Evolutionary conservation across 78 protist species (phyloP).

Genomic region (Tieghemostelium lacteum): DNA sequence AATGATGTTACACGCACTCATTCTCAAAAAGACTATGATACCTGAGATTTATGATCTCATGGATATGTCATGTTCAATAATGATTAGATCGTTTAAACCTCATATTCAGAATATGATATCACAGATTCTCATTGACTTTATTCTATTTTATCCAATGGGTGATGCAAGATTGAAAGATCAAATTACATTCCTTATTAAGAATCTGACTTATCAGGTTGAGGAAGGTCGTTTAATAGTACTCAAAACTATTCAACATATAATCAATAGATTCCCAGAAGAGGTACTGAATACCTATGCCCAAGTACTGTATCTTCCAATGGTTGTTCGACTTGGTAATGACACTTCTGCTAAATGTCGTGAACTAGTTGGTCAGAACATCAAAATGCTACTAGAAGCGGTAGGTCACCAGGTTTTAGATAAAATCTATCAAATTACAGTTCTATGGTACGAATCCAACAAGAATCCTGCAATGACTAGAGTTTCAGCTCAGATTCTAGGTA

Average conservation of each 20-base stretch:
- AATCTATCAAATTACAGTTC: slow-evolving; percentile 11
- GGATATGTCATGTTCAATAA: slow-evolving; percentile 30
- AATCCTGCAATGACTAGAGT: slow-evolving; percentile 28
- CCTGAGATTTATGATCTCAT: slow-evolving; percentile 48
- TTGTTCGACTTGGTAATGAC: slow-evolving; percentile 31
- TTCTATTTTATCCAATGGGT: slow-evolving; percentile 74
- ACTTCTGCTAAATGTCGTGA: slow-evolving; percentile 16
- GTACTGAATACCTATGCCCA: slow-evolving; percentile 25
- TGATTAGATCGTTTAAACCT: slow-evolving; percentile 20
- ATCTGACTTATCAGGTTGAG: slow-evolving; percentile 42
- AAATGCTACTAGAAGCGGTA: not conserved
- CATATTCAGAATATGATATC: not conserved
- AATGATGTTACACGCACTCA: not conserved
- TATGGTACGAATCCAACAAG: slow-evolving; percentile 40
- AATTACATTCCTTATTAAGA: slow-evolving; percentile 50
- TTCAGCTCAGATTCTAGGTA: slow-evolving; percentile 33
- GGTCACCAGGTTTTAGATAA: not conserved
- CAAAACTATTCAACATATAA: slow-evolving; percentile 11
- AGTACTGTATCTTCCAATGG: slow-evolving; percentile 32
- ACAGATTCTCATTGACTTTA: slow-evolving; percentile 37
- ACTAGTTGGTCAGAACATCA: not conserved
- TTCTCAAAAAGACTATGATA: slow-evolving; percentile 4
- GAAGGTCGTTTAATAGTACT: slow-evolving; percentile 55
- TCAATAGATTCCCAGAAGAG: slow-evolving; percentile 45
- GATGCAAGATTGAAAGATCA: slow-evolving; percentile 57